Evolutionary conservation across 495 filamentous ascomycete genomes (phyloP).

Genomic region (Polyplosphaeria fusca): DNA sequence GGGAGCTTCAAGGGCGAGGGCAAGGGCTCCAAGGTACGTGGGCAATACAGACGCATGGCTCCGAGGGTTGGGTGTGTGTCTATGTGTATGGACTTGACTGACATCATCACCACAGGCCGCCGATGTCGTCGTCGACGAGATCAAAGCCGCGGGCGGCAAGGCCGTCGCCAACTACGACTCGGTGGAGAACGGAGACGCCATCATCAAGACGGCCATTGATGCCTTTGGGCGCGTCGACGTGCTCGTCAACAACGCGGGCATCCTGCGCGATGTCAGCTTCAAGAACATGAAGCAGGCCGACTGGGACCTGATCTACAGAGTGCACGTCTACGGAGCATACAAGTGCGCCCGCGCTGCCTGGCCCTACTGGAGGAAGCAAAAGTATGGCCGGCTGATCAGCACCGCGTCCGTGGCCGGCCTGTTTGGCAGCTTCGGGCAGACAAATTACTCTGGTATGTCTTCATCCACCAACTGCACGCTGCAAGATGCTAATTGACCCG

Average conservation of each 20-base stretch:
- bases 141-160: constrained; percentile 87
- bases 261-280: constrained; percentile 93
- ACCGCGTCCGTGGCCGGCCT: constrained; percentile 93
- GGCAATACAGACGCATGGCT: too few species aligned
- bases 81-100: too few species aligned
- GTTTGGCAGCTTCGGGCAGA: constrained; percentile 93
- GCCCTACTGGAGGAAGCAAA: constrained; percentile 98
- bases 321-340: constrained; percentile 93
- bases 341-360: constrained; percentile 96
- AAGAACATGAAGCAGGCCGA: constrained; percentile 98
- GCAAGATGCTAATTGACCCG: constrained; percentile 8
- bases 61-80: too few species aligned
- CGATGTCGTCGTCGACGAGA: constrained; percentile 94
- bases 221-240: constrained; percentile 90
- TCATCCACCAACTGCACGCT: background rate
- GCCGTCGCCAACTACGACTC: constrained; percentile 98
- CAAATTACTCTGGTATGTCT: constrained; percentile 79
- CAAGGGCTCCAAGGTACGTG: constrained; percentile 21
- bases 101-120: too few species aligned
- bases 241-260: constrained; percentile 96
- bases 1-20: constrained; percentile 94
- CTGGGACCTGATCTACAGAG: constrained; percentile 91
- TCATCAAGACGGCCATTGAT: constrained; percentile 95
- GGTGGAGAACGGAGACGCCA: constrained; percentile 88
- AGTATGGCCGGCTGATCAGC: constrained; percentile 94